Percentiles rank a stretch among this genome's conserved stretches.
These are phyloP conservation scores for Salix purpurea DNA, from an alignment of 345 rosid genomes.

Conservation along the genomic window DNA sequence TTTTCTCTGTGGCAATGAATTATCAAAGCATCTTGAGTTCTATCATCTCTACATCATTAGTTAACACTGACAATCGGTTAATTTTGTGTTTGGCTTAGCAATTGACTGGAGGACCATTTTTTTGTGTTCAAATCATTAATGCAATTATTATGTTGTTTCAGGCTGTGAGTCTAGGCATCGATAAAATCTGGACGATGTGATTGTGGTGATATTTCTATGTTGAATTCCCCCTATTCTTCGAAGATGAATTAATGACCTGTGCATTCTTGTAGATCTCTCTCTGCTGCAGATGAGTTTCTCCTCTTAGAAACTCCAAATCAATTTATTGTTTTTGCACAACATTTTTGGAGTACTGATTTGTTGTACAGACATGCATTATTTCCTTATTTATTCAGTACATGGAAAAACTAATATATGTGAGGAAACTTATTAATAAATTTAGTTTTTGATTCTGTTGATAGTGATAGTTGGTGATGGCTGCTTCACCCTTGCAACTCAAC, in stretches of 20 bases:
- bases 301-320: conserved; percentile 42
- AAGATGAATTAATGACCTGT: conserved; percentile 31
- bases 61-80: neutral
- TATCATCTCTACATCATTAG: neutral
- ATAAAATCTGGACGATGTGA: conserved; percentile 19
- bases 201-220: conserved; percentile 24
- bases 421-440: neutral
- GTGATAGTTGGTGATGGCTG: neutral
- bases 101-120: neutral
- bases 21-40: neutral
- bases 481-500: conserved; percentile 4
- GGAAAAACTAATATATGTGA: conserved; percentile 7
- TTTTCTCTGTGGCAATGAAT: neutral
- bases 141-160: conserved; percentile 29
- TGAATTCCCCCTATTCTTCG: conserved; percentile 21
- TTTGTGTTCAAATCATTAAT: conserved; percentile 18
- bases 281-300: conserved; percentile 57
- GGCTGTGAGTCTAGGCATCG: conserved; percentile 34
- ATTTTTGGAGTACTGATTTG: conserved; percentile 18
- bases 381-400: conserved; percentile 17
- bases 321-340: conserved; percentile 19
- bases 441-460: neutral
- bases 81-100: neutral
- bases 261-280: conserved; percentile 39
- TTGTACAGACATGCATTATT: conserved; percentile 38